phyloP scores from a whole-genome alignment of 2,329 filamentous ascomycete genomes.

The Zopfia rhizophila region DNA sequence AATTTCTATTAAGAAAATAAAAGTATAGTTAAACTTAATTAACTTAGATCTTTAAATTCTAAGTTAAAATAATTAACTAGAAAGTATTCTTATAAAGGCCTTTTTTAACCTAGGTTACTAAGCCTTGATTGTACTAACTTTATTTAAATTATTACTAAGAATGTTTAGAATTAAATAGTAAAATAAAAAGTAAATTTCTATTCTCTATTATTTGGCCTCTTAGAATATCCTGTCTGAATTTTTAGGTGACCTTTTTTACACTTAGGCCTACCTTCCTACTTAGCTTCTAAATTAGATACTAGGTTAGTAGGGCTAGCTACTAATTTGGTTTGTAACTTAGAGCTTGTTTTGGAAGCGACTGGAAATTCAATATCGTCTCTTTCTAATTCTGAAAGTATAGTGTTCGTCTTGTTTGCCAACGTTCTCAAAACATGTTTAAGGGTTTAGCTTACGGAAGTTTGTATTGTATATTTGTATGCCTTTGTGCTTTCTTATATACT shows the following conservation, averaged over 20 bases:
- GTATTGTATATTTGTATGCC: slow-evolving; percentile 20
- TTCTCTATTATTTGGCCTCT: slow-evolving; percentile 3
- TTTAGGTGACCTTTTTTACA: too few relatives aligned
- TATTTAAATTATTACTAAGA: background rate
- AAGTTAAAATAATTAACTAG: too few relatives aligned
- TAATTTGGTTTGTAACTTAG: slow-evolving; percentile 1
- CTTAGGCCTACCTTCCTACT: too few relatives aligned
- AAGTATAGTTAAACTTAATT: too few relatives aligned
- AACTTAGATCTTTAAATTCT: too few relatives aligned
- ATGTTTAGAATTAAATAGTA: background rate
- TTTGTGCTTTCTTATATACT: slow-evolving; percentile 20
- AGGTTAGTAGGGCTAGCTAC: slow-evolving; percentile 2
- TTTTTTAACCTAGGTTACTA: too few relatives aligned
- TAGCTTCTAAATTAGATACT: slow-evolving; percentile 1
- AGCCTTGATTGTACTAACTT: too few relatives aligned
- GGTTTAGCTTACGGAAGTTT: slow-evolving; percentile 20
- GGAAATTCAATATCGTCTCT: slow-evolving; percentile 3
- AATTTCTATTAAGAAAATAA: too few relatives aligned
- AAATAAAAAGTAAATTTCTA: slow-evolving; percentile 3
- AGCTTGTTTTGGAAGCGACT: background rate
- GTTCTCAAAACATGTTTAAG: slow-evolving; percentile 15
- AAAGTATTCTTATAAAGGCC: too few relatives aligned
- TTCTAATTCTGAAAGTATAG: slow-evolving; percentile 1
- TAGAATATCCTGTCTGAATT: slow-evolving; percentile 5
- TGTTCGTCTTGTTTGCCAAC: slow-evolving; percentile 14